These are phyloP conservation scores for Talaromyces sp. DNA, from an alignment of 2,329 filamentous ascomycete genomes.

Conservation along the genomic window DNA sequence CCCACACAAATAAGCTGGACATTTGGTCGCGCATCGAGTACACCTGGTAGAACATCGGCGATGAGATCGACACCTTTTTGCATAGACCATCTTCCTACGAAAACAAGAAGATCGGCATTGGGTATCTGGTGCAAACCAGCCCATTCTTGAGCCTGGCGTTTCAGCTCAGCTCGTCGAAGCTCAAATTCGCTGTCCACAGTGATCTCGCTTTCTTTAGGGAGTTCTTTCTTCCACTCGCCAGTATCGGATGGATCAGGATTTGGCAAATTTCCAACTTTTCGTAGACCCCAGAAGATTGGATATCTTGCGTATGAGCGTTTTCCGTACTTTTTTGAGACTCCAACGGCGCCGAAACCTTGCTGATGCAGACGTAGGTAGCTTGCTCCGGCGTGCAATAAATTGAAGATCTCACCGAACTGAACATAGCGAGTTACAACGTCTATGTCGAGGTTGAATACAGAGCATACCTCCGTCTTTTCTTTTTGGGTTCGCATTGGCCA, in stretches of 20 bases:
- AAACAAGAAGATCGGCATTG: conserved; percentile 67
- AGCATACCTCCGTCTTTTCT: conserved; percentile 65
- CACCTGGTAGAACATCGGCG: conserved; percentile 66
- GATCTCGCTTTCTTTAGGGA: conserved; percentile 53
- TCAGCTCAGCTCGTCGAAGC: conserved; percentile 55
- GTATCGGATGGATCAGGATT: conserved; percentile 69
- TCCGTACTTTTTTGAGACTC: conserved; percentile 69
- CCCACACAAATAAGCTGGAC: conserved; percentile 66
- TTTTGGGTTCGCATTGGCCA: conserved; percentile 68
- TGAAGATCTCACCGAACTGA: conserved; percentile 71
- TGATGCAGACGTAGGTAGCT: conserved; percentile 69
- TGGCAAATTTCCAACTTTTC: conserved; percentile 64
- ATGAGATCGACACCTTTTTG: conserved; percentile 71
- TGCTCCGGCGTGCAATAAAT: conserved; percentile 67
- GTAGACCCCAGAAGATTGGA: conserved; percentile 70
- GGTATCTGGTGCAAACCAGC: conserved; percentile 64
- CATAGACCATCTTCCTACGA: conserved; percentile 70
- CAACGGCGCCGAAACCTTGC: conserved; percentile 68
- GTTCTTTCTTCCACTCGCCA: conserved; percentile 60
- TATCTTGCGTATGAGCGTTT: conserved; percentile 68
- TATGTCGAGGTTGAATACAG: conserved; percentile 63
- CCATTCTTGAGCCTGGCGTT: conserved; percentile 68
- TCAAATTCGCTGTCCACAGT: conserved; percentile 60
- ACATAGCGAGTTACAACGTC: conserved; percentile 63
- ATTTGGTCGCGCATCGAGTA: conserved; percentile 62